Evolutionary conservation across 2,329 filamentous ascomycete genomes (phyloP).

Genomic region (Arachnomyces sp.): DNA sequence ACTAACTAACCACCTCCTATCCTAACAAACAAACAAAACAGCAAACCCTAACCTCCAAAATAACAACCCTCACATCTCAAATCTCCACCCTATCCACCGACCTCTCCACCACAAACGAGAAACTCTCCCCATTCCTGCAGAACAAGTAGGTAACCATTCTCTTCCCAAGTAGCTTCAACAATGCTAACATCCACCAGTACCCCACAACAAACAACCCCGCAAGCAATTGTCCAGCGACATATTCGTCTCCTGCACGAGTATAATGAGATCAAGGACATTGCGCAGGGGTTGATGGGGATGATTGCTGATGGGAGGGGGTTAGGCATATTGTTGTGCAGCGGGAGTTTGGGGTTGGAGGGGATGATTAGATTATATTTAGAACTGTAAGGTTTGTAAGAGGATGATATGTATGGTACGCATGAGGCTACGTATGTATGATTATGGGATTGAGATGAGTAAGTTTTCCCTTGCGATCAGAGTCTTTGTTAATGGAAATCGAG

Average conservation of each 20-base stretch:
- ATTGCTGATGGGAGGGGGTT: slow-evolving; percentile 57
- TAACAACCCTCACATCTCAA: slow-evolving; percentile 39
- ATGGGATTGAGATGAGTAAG: too few species aligned
- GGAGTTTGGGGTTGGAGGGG: slow-evolving; percentile 32
- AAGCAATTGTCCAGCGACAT: slow-evolving; percentile 51
- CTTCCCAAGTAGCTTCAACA: background rate
- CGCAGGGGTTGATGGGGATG: slow-evolving; percentile 57
- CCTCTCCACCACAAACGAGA: slow-evolving; percentile 15
- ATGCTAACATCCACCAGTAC: background rate
- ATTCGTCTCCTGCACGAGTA: slow-evolving; percentile 61
- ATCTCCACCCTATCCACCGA: slow-evolving; percentile 28
- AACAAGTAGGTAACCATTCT: slow-evolving; percentile 21
- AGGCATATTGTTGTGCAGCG: slow-evolving; percentile 39
- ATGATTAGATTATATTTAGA: slow-evolving; percentile 20
- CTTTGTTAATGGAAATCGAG: too few species aligned
- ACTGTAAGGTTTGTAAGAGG: too few species aligned
- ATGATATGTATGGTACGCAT: too few species aligned
- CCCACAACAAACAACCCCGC: slow-evolving; percentile 10
- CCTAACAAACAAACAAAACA: slow-evolving; percentile 7
- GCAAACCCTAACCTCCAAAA: slow-evolving; percentile 39
- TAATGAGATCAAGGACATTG: slow-evolving; percentile 64
- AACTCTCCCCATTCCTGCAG: too few species aligned
- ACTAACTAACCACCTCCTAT: background rate
- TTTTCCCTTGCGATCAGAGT: too few species aligned
- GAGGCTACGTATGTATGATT: too few species aligned